phyloP scores from a whole-genome alignment of 805 yeast species.

The Spathaspora passalidarum region DNA sequence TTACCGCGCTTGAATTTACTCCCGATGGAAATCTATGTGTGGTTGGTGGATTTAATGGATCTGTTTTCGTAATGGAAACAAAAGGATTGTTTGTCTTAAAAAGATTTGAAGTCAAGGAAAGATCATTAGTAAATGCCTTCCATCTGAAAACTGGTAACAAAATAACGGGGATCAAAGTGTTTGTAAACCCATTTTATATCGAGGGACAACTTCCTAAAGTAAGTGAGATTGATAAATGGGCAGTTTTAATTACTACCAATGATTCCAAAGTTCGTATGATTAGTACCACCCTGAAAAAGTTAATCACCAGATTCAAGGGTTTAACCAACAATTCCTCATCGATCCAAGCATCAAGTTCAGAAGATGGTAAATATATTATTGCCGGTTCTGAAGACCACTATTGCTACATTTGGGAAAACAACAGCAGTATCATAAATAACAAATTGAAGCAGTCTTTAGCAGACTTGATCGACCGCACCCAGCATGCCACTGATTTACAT shows the following conservation, averaged over 20 bases:
- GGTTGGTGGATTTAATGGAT: conserved; percentile 81
- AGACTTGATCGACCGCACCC: conserved; percentile 30
- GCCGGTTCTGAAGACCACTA: conserved; percentile 88
- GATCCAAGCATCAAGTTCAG: conserved; percentile 62
- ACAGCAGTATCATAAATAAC: conserved; percentile 39
- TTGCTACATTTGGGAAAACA: conserved; percentile 75
- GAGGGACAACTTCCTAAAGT: conserved; percentile 4
- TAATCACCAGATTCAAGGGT: conserved; percentile 74
- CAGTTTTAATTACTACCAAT: conserved; percentile 64
- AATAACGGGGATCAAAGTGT: conserved; percentile 71
- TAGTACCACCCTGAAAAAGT: conserved; percentile 47
- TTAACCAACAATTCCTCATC: conserved; percentile 68
- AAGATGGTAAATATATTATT: conserved; percentile 55
- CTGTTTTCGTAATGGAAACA: conserved; percentile 58
- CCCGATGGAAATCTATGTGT: conserved; percentile 59
- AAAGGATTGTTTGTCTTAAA: conserved; percentile 50
- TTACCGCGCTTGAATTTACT: conserved; percentile 73
- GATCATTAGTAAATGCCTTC: conserved; percentile 20
- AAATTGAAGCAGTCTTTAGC: conserved; percentile 31
- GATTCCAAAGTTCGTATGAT: conserved; percentile 76
- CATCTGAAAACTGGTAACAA: conserved; percentile 38
- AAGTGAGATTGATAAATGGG: conserved; percentile 19
- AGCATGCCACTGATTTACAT: conserved; percentile 30
- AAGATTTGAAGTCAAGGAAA: conserved; percentile 30
- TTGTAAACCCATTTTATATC: conserved; percentile 20